Evolutionary conservation across 2,329 filamentous ascomycete genomes (phyloP).

Genomic region (Colletotrichum caudatum): DNA sequence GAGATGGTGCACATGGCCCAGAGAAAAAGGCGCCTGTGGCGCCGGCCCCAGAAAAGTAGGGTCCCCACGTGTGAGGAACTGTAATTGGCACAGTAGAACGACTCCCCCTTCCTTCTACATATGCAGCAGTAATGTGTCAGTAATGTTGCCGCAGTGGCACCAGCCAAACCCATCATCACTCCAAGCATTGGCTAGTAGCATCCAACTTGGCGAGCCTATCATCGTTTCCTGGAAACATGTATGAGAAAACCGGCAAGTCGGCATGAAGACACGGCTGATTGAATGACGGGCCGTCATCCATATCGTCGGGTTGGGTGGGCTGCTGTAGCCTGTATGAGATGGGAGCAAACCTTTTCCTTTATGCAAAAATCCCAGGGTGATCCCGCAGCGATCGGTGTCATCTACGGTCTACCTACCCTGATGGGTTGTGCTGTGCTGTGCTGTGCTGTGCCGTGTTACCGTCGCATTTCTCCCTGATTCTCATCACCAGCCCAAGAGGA

Average conservation of each 20-base stretch:
- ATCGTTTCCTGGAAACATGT: slow-evolving; percentile 5
- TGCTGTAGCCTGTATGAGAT: slow-evolving; percentile 26
- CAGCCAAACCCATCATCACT: neutral
- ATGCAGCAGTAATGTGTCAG: neutral
- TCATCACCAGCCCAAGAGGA: slow-evolving; percentile 20
- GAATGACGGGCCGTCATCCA: slow-evolving; percentile 17
- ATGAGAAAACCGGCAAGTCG: slow-evolving; percentile 22
- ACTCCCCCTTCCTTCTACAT: neutral
- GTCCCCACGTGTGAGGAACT: slow-evolving; percentile 4
- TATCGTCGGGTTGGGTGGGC: slow-evolving; percentile 12
- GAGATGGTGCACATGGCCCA: slow-evolving; percentile 1
- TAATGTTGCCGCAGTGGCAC: slow-evolving; percentile 2
- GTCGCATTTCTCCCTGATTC: slow-evolving; percentile 5
- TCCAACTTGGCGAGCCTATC: slow-evolving; percentile 10
- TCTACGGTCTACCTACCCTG: neutral
- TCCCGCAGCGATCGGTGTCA: slow-evolving; percentile 1
- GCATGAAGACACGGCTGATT: slow-evolving; percentile 16
- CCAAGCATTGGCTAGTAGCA: neutral
- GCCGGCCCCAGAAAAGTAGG: slow-evolving; percentile 14
- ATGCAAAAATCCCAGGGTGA: neutral
- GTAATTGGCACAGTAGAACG: slow-evolving; percentile 6
- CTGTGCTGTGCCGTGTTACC: neutral
- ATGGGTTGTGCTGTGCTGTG: neutral
- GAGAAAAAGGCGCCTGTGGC: slow-evolving; percentile 26
- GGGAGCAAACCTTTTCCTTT: slow-evolving; percentile 15